Percentiles rank a stretch among this genome's conserved stretches.
phyloP scores from a whole-genome alignment of 1,284 basidiomycete genomes.

The Peniophora sp. region DNA sequence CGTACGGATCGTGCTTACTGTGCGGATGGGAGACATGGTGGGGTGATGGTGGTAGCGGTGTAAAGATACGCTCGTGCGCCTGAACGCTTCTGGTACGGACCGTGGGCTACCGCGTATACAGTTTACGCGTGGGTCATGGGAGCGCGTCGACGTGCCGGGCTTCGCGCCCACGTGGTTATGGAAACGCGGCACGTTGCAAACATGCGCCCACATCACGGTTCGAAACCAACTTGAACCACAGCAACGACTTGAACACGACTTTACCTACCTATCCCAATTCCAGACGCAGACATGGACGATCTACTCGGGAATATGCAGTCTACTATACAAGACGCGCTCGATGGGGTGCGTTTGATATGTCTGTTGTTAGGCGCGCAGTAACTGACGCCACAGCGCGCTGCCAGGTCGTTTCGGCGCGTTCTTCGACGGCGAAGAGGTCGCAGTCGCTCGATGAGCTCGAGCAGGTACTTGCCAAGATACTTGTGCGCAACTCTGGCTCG shows the following conservation, averaged over 20 bases:
- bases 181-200: conserved; percentile 1
- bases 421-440: conserved; percentile 39
- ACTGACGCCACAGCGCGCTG: conserved; percentile 5
- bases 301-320: conserved; percentile 20
- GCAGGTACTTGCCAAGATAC: conserved; percentile 47
- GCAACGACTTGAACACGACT: not conserved
- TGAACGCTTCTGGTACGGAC: too few species aligned
- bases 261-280: conserved; percentile 3
- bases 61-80: not conserved
- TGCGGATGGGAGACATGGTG: conserved; percentile 52
- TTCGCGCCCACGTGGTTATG: not conserved
- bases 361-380: not conserved
- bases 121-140: too few species aligned
- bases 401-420: conserved; percentile 55
- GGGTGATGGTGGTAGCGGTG: conserved; percentile 5
- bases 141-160: not conserved
- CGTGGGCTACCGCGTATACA: too few species aligned
- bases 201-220: conserved; percentile 3
- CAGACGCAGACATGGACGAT: conserved; percentile 25
- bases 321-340: conserved; percentile 45
- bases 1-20: conserved; percentile 28
- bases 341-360: conserved; percentile 42
- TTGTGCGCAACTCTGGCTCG: conserved; percentile 30
- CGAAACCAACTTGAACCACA: not conserved
- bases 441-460: conserved; percentile 52